phyloP scores from a whole-genome alignment of 352 stramenopile species.

The Pseudoperonospora humuli region DNA sequence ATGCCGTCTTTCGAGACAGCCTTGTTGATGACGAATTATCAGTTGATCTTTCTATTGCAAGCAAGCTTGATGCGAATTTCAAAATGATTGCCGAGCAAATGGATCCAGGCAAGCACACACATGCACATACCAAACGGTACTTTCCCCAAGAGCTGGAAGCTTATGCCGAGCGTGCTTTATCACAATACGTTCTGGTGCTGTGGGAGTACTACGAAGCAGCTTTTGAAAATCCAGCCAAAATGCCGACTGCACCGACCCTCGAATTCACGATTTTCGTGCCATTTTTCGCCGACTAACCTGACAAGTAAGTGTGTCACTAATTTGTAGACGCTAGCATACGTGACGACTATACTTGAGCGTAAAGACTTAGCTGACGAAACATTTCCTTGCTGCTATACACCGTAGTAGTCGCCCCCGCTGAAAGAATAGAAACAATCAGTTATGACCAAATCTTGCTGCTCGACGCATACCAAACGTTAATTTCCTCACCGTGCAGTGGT shows the following conservation, averaged over 20 bases:
- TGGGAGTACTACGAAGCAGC: constrained; percentile 78
- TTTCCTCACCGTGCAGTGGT: constrained; percentile 45
- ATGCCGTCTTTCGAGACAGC: constrained; percentile 65
- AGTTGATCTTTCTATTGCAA: constrained; percentile 71
- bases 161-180: constrained; percentile 63
- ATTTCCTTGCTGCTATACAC: constrained; percentile 70
- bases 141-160: constrained; percentile 57
- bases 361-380: constrained; percentile 69
- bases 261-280: constrained; percentile 77
- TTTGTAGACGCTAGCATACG: constrained; percentile 12
- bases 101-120: constrained; percentile 11
- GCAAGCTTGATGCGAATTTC: constrained; percentile 78
- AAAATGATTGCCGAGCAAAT: constrained; percentile 85
- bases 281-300: constrained; percentile 50
- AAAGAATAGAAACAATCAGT: constrained; percentile 23
- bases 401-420: constrained; percentile 57
- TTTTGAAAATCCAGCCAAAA: constrained; percentile 40
- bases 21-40: constrained; percentile 74
- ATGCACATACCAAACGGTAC: constrained; percentile 26
- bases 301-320: constrained; percentile 22
- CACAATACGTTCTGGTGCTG: constrained; percentile 73
- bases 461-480: background rate
- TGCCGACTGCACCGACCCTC: constrained; percentile 52
- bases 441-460: background rate
- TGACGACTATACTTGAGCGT: constrained; percentile 44